Base-by-base conservation (phyloP, 495 filamentous ascomycete genomes). In the Penicillium robsamsonii region DNA sequence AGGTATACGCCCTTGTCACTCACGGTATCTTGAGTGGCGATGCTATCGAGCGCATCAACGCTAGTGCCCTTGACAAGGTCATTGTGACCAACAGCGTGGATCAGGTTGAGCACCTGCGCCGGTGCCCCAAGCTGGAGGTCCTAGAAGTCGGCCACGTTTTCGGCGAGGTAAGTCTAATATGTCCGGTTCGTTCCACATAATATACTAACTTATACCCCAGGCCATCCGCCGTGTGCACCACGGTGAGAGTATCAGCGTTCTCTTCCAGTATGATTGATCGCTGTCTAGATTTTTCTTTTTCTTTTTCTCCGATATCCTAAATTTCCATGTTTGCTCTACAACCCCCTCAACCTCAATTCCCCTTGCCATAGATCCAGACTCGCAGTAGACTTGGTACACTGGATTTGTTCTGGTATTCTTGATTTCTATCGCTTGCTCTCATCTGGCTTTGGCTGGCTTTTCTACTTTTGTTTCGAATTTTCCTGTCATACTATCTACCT, bases 151-250 rank as follows among this genome's bases (percentile, higher is more conserved):
- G 91, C 30, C 83, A 88, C 57, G 87, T 97, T 59, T 98, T 98
- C 75, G 95, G 89, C 42, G 94, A 98, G 86, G 85, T 87, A 72
- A 60, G 73, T 66, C 35, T 22, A 38, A 46, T 61, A 27, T 30
- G 49, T 59, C 44, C 12, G 8, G 46, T 50, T 49, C 29, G 5
- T 33, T 48, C 31, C 25, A 33, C 27, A n/a, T 42, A 46, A 55
- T 45, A 43, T 60, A 41, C 55, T 68, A 50, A 62, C 61, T 62
- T 55, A 61, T 63, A 40, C 29, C 42, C n/a, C 54, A 88, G 86
- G 94, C 94, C 17, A 96, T 98, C 68, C 88, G 94, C 48, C 83
- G 94, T 43, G 95, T 98, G 49, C 94, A 97, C 72, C 92, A 97
- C 75, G 94, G 94, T 55, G 94, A 98, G 77, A 96, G 91, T 63